These are phyloP conservation scores for Emericellopsis cladophorae DNA, from an alignment of 2,329 filamentous ascomycete genomes.

Conservation along the genomic window DNA sequence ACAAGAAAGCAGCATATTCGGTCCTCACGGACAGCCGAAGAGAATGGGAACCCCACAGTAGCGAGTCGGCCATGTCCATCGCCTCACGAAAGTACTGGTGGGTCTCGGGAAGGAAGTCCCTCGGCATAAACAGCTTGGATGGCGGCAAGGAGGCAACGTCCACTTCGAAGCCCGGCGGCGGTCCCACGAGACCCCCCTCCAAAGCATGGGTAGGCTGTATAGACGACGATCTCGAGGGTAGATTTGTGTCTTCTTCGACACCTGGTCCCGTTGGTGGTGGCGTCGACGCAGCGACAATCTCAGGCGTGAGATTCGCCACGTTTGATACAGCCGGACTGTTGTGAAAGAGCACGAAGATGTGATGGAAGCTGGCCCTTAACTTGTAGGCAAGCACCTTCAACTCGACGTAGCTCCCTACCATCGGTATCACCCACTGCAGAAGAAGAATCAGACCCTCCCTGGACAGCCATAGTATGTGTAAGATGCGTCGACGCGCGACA, in stretches of 20 bases:
- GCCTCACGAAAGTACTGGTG: conserved; percentile 72
- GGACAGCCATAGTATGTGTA: conserved; percentile 90
- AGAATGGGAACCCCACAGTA: conserved; percentile 81
- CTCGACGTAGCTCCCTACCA: conserved; percentile 65
- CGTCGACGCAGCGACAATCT: conserved; percentile 23
- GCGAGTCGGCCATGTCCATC: conserved; percentile 55
- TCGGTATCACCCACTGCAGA: conserved; percentile 77
- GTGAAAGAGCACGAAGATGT: conserved; percentile 94
- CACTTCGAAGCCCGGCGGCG: conserved; percentile 40
- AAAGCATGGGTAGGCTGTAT: conserved; percentile 33
- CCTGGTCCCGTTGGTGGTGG: conserved; percentile 32
- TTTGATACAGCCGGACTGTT: conserved; percentile 70
- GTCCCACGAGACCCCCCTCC: conserved; percentile 47
- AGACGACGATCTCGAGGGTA: conserved; percentile 27
- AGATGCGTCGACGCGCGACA: conserved; percentile 68
- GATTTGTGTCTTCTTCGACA: conserved; percentile 28
- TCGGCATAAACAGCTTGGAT: conserved; percentile 66
- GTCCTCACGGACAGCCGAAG: conserved; percentile 81
- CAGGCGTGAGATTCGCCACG: conserved; percentile 39
- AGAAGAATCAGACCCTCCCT: conserved; percentile 82
- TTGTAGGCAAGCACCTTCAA: conserved; percentile 86
- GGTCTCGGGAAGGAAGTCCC: conserved; percentile 75
- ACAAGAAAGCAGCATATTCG: conserved; percentile 85
- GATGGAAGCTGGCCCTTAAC: conserved; percentile 85
- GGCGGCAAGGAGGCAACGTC: conserved; percentile 31